phyloP scores from a whole-genome alignment of 1,139 yeast genomes.

The Taphrina wiesneri region DNA sequence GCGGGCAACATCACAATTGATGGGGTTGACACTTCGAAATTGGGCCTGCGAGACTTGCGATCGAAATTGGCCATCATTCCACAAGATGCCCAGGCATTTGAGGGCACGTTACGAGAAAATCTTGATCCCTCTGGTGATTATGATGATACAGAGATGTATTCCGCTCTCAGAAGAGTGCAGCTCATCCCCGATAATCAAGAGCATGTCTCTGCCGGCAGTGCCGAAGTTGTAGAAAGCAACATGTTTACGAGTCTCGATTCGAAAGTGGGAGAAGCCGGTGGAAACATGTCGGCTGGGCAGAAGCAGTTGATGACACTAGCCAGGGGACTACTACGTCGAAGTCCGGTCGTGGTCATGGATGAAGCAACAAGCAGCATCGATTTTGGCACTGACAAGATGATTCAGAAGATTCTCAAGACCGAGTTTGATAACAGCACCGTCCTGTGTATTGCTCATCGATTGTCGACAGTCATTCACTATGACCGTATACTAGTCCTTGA shows the following conservation, averaged over 20 bases:
- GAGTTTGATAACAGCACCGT: conserved; percentile 81
- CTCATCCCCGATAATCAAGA: conserved; percentile 51
- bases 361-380: conserved; percentile 98
- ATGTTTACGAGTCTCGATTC: conserved; percentile 72
- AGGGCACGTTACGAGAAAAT: conserved; percentile 84
- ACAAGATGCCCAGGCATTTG: conserved; percentile 94
- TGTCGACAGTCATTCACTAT: conserved; percentile 87
- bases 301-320: conserved; percentile 92
- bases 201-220: conserved; percentile 41
- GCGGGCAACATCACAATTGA: conserved; percentile 72
- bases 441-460: conserved; percentile 91
- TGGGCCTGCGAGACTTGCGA: conserved; percentile 83
- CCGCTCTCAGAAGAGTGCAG: conserved; percentile 75
- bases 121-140: conserved; percentile 76
- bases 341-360: conserved; percentile 82
- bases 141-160: conserved; percentile 74
- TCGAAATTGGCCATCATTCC: conserved; percentile 87
- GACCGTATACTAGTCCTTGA: conserved; percentile 92
- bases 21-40: conserved; percentile 61
- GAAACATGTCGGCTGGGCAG: conserved; percentile 92
- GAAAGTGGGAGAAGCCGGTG: conserved; percentile 83
- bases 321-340: conserved; percentile 79
- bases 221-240: conserved; percentile 55
- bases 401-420: conserved; percentile 85
- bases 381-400: conserved; percentile 85